A percentile compares a stretch with the other conserved stretches of the same genome.
phyloP scores from a whole-genome alignment of 2,329 filamentous ascomycete species.

The Fusarium zealandicum region DNA sequence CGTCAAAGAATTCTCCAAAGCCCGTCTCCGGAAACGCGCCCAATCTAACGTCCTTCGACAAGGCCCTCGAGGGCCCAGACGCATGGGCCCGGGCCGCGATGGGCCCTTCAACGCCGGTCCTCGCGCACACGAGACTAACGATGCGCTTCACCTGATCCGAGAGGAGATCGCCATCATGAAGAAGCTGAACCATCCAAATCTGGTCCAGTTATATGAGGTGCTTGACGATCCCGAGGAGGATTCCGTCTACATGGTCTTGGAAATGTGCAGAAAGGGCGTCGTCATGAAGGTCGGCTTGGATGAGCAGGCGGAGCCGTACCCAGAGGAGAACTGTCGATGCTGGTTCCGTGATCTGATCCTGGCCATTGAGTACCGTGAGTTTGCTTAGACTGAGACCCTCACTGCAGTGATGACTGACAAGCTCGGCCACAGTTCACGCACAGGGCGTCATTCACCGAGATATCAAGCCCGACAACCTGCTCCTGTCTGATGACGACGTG shows the following conservation, averaged over 20 bases:
- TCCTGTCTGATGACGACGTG: constrained; percentile 89
- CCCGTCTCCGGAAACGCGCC: constrained; percentile 84
- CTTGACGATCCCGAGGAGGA: constrained; percentile 95
- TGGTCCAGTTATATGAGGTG: constrained; percentile 94
- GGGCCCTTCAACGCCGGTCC: constrained; percentile 39
- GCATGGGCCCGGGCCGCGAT: constrained; percentile 40
- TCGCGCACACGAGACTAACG: constrained; percentile 65
- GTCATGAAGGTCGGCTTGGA: constrained; percentile 95
- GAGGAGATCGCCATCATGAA: constrained; percentile 99
- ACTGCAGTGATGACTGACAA: background rate
- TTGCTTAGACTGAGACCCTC: background rate
- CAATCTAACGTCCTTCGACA: constrained; percentile 83
- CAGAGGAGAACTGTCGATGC: constrained; percentile 79
- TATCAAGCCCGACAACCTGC: constrained; percentile 96
- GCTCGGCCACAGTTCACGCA: constrained; percentile 71
- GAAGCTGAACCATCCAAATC: constrained; percentile 91
- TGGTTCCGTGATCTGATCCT: constrained; percentile 97
- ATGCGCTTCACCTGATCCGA: constrained; percentile 84
- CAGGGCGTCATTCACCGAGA: constrained; percentile 96
- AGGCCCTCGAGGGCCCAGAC: constrained; percentile 49
- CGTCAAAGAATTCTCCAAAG: constrained; percentile 97
- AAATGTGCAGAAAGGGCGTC: constrained; percentile 98
- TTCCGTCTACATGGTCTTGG: constrained; percentile 96
- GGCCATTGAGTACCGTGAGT: constrained; percentile 88
- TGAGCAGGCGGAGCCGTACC: constrained; percentile 81